Base-by-base conservation (phyloP, 2,329 filamentous ascomycete species). In the Zymoseptoria crescenta region DNA sequence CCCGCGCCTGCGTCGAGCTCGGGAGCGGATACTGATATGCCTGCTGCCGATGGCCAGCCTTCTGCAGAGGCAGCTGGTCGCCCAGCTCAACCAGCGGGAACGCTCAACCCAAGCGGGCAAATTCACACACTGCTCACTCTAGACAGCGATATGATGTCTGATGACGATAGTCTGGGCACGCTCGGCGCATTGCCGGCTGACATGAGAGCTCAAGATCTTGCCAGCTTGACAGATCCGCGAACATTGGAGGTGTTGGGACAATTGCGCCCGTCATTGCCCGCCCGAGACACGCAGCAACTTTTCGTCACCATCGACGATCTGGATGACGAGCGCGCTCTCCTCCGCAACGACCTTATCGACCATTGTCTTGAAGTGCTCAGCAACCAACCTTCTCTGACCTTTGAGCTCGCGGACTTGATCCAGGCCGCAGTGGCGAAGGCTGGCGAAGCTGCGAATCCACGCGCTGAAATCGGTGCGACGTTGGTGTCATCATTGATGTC, bases 311-410 rank as follows among this genome's bases (percentile, higher is more conserved):
- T 91, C 59, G 89, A 96, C 59, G 87, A 91, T 64, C 79, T 99
- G 6, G 89, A 96, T 62, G 82, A 83, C 35, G 83, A 89, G 72
- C 86, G 94, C 52, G 80, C 82, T 4, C 81, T 80, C n/a, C 79
- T 97, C 49, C 84, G 90, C 48, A 80, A 84, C 20, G 87, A 89
- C 58, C 76, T 97, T 57, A 92, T 97, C 60, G 92, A 96, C 67
- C 88, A 91, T 59, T 96, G 89, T 64, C 79, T 99, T 21, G 92
- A 96, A 68, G 86, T 97, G 35, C 86, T 99, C 56, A 88, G 93
- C 71, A 87, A 87, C 45, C 92, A 97, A 67, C 87, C 92, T 13
- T 86, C 89, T 65, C 86, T 93, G 9, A 95, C 94, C 0, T 94
- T 96, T 67, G 93, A 97, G 69, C 80, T 99, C 52, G 85, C 91